Base-by-base conservation (phyloP, 176 grass and related monocot species). In the Saccharum spontaneum region DNA sequence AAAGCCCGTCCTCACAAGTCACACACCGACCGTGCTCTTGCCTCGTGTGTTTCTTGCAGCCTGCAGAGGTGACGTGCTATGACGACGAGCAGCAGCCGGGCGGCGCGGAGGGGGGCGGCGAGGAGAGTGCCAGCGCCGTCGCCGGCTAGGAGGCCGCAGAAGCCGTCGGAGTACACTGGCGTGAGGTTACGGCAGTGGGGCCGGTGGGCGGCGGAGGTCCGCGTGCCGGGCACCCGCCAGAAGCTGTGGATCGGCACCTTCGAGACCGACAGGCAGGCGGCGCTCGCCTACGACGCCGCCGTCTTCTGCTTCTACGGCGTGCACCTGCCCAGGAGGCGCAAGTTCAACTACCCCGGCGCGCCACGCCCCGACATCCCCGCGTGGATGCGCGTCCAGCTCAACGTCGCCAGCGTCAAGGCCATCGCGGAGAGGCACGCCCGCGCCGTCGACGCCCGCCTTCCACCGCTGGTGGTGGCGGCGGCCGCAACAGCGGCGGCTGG, bases 191-290 rank as follows among this genome's bases (percentile, higher is more conserved):
- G 78, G 40, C 63, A 16, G 2, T 77, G 71, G 83, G 78, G 71
- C 2, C 17, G 78, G 3, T 86, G 83, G 88, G 70, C 71, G 65
- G 64, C 41, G 33, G 88, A 90, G 88, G 64, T 90, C 78, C 78
- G 78, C 34, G 13, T 90, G 72, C 83, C 78, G 24, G 1, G 4
- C 40, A 41, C 30, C 12, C 64, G 40, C 52, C 0, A 66, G 17
- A 81, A 66, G 78, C 23, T 86, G 8, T 86, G 88, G 88, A n/a
- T 90, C 18, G 83, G 83, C 65, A 89, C 72, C 9, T 90, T 82
- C 79, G 20, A 9, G 43, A 15, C 18, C 33, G 43, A 55, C 8
- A 10, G 31, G 55, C 3, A 82, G 66, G 83, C 79, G 26, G 79
- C 79, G 34, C 88, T 64, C 55, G 83, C 88, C 24, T 86, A 90